Percentiles rank a stretch among this genome's conserved stretches.
Evolutionary conservation across 179 eudicot genomes (phyloP).

Genomic region (Sideroxylon spinosum): DNA sequence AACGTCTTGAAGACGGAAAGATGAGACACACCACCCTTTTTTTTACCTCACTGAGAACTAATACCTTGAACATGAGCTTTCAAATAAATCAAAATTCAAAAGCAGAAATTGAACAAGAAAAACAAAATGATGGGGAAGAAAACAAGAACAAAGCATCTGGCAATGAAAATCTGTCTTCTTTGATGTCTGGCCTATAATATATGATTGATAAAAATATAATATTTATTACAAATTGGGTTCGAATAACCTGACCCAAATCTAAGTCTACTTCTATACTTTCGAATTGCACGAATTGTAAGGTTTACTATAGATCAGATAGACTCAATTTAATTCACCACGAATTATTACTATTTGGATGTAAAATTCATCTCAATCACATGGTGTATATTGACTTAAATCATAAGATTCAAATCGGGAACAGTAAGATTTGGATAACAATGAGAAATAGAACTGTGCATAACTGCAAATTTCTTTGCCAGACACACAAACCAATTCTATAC

Average conservation of each 20-base stretch:
- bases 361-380: too few relatives aligned
- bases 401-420: neutral
- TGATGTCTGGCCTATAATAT: neutral
- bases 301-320: too few relatives aligned
- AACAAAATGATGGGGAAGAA: neutral
- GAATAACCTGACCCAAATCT: too few relatives aligned
- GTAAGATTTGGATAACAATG: neutral
- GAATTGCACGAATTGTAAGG: too few relatives aligned
- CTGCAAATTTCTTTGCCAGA: neutral
- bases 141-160: neutral
- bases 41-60: conserved; percentile 9
- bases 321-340: too few relatives aligned
- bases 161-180: neutral
- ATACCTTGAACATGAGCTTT: neutral
- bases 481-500: neutral
- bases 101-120: neutral
- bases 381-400: too few relatives aligned
- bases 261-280: too few relatives aligned
- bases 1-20: conserved; percentile 7
- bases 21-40: conserved; percentile 10
- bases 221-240: too few relatives aligned
- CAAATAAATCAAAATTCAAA: neutral
- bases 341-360: too few relatives aligned
- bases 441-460: neutral
- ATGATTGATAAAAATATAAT: too few relatives aligned